Base-by-base conservation (phyloP, 1,284 basidiomycete species). In the Rhodofomes roseus region DNA sequence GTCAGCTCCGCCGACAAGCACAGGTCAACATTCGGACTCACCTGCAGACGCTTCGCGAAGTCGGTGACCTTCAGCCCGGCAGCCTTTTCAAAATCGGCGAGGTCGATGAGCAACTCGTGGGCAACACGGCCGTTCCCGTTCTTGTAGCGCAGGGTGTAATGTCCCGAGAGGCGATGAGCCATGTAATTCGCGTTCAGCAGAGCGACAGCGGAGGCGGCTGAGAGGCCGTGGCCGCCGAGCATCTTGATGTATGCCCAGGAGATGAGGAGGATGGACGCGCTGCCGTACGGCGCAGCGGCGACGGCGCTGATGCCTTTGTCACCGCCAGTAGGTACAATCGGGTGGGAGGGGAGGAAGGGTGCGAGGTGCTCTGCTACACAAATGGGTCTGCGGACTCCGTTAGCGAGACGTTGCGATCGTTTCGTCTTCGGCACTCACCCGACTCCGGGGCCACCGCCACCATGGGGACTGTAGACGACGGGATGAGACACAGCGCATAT, bases 231-330 rank as follows among this genome's bases (percentile, higher is more conserved):
- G 23, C 95, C 96, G 36, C 96, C 96, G 34, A 98, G 87, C 96
- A 98, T 98, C 80, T 93, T 95, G 80, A 96, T 92, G 75, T 95
- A 96, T 18, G 95, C 93, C 96, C 96, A 99, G 1, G 96, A 98
- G 72, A 99, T 98, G 63, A 96, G 84, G 56, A 95, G 87, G 70
- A 99, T 96, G 9, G 93, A 96, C 0, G 96, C 94, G 63, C 93
- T 96, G 50, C 96, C 96, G 73, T 86, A 98, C 0, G 95, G 96
- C 5, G 93, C 95, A 1, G 93, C 93, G 2, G 95, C 88, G 56
- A 98, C 90, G 11, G 96, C 93, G 51, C 90, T 80, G 65, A 99
- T 97, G 3, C 91, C 87, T 60, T 86, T 77, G 29, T 82, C 76
- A 11, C 89, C 89, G 36, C 89, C 89, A 5, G 83, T 87, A 18